Percentiles rank a stretch among this genome's conserved stretches.
These are phyloP conservation scores for Amaranthus palmeri DNA, from an alignment of 148 eudicot genomes.

Conservation along the genomic window DNA sequence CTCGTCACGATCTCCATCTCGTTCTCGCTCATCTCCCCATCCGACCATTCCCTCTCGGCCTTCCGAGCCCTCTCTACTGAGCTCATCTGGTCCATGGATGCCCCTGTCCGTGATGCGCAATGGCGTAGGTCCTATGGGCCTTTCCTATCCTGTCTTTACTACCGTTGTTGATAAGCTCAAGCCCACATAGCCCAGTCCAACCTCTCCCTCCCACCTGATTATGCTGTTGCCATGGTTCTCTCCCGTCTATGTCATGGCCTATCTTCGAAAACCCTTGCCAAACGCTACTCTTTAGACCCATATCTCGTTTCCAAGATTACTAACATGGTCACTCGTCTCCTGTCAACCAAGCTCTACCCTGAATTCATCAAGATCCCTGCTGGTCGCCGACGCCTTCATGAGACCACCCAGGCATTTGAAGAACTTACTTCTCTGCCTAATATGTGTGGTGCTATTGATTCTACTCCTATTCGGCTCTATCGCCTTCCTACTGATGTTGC, in stretches of 20 bases:
- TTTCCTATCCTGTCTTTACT: slow-evolving; percentile 83
- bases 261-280: slow-evolving; percentile 54
- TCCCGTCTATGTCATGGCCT: slow-evolving; percentile 64
- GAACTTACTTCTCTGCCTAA: slow-evolving; percentile 65
- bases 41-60: slow-evolving; percentile 66
- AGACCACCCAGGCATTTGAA: slow-evolving; percentile 62
- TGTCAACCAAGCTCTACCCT: slow-evolving; percentile 80
- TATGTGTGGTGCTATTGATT: slow-evolving; percentile 75
- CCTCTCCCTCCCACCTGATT: slow-evolving; percentile 83
- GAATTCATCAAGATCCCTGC: slow-evolving; percentile 88
- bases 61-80: slow-evolving; percentile 88
- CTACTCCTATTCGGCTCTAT: slow-evolving; percentile 39
- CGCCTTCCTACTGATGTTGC: slow-evolving; percentile 30
- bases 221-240: slow-evolving; percentile 92
- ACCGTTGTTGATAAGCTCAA: slow-evolving; percentile 75
- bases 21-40: slow-evolving; percentile 31
- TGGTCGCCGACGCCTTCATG: slow-evolving; percentile 56
- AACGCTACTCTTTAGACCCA: slow-evolving; percentile 70
- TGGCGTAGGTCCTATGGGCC: slow-evolving; percentile 79
- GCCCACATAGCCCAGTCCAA: slow-evolving; percentile 65
- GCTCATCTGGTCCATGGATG: slow-evolving; percentile 81
- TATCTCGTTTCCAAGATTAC: slow-evolving; percentile 85
- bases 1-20: slow-evolving; percentile 25
- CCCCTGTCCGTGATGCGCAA: slow-evolving; percentile 68
- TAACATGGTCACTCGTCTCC: slow-evolving; percentile 86